Base-by-base conservation (phyloP, 2,329 filamentous ascomycete genomes). In the Lizonia empirigonia region DNA sequence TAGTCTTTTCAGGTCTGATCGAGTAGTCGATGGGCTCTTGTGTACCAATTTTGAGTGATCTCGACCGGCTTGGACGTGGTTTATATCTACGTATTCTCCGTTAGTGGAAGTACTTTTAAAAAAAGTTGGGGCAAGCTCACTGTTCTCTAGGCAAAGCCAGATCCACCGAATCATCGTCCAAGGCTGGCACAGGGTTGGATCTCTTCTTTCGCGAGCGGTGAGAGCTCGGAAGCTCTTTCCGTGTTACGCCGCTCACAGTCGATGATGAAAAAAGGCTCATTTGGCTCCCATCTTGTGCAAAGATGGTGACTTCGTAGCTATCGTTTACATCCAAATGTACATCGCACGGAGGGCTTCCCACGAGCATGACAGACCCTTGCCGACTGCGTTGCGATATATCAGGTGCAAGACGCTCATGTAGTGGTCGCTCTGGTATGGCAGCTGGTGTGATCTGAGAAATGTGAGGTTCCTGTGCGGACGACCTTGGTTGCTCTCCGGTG, bases 51-150 rank as follows among this genome's bases (percentile, higher is more conserved):
- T 59, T 69, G 7, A 60, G 49, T n/a, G 71, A 74, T 29, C 71
- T 62, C 19, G 71, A 73, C 10, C 70, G 69, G 46, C 65, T 72
- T 9, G 71, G 70, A 8, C 69, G 66, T 24, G 71, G 69, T 27
- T 69, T 68, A 42, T 73, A 54, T 18, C 51, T 54, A n/a, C 10
- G 13, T 19, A n/a, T 4, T 4, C 8, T n/a, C 13, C n/a, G 24
- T 39, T 16, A 52, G 7, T 1, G 19, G 29, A 10, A 16, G 9
- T 4, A 20, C 7, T 15, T 20, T 2, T 1, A 15, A 3, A 2
- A 7, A 13, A 2, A 16, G 4, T 13, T 3, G 7, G 7, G 4
- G 7, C 7, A 20, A n/a, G 10, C 51, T 38, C 19, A 74, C 42
- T 65, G 58, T 50, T 74, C 70, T 55, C 59, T 57, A n/a, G 62